Evolutionary conservation across 495 filamentous ascomycete species (phyloP), one percentile per base, ranked within the genome.

Genomic region (Neurospora intermedia): DNA sequence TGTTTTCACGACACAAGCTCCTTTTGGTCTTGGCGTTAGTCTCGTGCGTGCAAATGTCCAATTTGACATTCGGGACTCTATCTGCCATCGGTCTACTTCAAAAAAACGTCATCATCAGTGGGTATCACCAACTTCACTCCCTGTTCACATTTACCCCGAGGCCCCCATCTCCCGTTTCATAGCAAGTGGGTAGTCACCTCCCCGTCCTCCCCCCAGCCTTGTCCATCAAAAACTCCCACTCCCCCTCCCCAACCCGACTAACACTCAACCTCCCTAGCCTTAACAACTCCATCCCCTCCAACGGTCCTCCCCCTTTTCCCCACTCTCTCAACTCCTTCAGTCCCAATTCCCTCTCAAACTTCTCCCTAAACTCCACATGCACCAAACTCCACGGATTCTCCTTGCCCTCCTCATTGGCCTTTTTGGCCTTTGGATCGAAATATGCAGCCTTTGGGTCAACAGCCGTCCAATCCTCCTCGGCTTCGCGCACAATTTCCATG

Each of bases 401-500:
- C 6, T 35, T 18, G 6, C 54, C 54, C 2, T 4, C 2, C 6
- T 81, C 86, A 42, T 91, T 93, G 6, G 91, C 81, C 78, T 96
- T 0, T 6, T 82, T 87, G 45, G 85, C 88, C 75, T 91, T 93
- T 9, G 91, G 81, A 79, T 97, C 95, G 77, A 92, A 96, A 80
- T 97, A 97, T 0, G 93, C 91, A 41, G 91, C 88, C 35, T 86
- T 84, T 2, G 90, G 84, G 77, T 97, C 90, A 72, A 96, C 93
- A 6, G 94, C 94, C 31, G 90, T 85, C 93, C 92, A 84, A 77
- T 99, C 96, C 8, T 89, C 84, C 2, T 90, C 89, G 76, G 93
- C 90, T 81, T 96, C 93, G 74, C 88, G 82, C 4, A 96, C 93
- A 78, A 99, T 91, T 81, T 97, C 92, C 93, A 98, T 96, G 9